Conservation (phyloP, 2,329 filamentous ascomycete genomes). For the Mollisia scopiformis region DNA sequence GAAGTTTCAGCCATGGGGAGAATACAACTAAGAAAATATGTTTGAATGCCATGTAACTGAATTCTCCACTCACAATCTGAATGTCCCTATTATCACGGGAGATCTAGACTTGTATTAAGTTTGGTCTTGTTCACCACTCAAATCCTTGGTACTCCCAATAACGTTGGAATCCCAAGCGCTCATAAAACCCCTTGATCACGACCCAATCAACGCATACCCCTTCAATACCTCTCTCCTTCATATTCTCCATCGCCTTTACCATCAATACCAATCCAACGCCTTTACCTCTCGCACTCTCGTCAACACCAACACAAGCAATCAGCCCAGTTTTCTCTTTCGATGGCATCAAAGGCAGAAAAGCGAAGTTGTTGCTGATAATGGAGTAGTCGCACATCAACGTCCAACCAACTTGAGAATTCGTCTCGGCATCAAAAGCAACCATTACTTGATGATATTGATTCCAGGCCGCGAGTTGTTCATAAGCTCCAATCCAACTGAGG, state of each 20-base stretch:
- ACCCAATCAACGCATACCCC: slow-evolving; percentile 49
- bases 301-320: slow-evolving; percentile 48
- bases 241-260: slow-evolving; percentile 45
- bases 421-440: slow-evolving; percentile 41
- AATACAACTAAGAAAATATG: too few relatives aligned
- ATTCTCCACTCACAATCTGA: too few relatives aligned
- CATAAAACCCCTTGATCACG: slow-evolving; percentile 46
- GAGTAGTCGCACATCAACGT: slow-evolving; percentile 45
- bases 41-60: too few relatives aligned
- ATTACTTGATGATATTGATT: slow-evolving; percentile 44
- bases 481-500: slow-evolving; percentile 44
- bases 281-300: slow-evolving; percentile 39
- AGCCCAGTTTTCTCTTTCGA: slow-evolving; percentile 44
- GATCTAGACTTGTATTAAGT: too few relatives aligned
- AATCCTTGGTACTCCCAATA: slow-evolving; percentile 42
- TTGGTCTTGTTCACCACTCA: slow-evolving; percentile 17
- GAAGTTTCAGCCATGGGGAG: too few relatives aligned
- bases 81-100: too few relatives aligned
- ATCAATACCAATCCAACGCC: slow-evolving; percentile 47
- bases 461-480: slow-evolving; percentile 38
- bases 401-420: slow-evolving; percentile 46
- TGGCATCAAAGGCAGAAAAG: slow-evolving; percentile 41
- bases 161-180: slow-evolving; percentile 44
- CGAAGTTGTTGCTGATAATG: slow-evolving; percentile 40
- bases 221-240: slow-evolving; percentile 44